A percentile compares a stretch with the other conserved stretches of the same genome.
Evolutionary conservation across 805 yeast genomes (phyloP).

Genomic region (Saturnispora serradocipensis): DNA sequence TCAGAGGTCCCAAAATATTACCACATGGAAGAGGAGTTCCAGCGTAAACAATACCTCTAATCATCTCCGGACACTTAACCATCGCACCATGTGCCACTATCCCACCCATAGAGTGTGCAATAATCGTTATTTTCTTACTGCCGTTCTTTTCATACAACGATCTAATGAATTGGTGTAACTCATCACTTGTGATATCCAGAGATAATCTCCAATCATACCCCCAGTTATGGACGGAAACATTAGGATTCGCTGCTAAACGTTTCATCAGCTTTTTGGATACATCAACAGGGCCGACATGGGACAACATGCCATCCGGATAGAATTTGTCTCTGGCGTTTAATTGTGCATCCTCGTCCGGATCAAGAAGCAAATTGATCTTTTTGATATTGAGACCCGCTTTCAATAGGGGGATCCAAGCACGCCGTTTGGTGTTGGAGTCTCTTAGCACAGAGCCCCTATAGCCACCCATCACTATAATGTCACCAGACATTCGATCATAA

Average conservation of each 20-base stretch:
- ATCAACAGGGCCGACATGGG: slow-evolving; percentile 84
- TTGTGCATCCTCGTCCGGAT: slow-evolving; percentile 70
- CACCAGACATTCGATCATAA: slow-evolving; percentile 61
- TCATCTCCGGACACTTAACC: slow-evolving; percentile 54
- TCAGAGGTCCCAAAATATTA: slow-evolving; percentile 75
- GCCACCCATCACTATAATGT: slow-evolving; percentile 77
- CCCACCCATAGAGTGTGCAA: slow-evolving; percentile 96
- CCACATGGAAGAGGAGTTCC: slow-evolving; percentile 83
- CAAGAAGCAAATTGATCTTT: slow-evolving; percentile 60
- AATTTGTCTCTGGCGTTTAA: slow-evolving; percentile 38
- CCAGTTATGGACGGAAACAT: slow-evolving; percentile 56
- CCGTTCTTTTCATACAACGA: slow-evolving; percentile 36
- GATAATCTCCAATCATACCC: slow-evolving; percentile 95
- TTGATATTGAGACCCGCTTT: slow-evolving; percentile 75
- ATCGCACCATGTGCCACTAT: slow-evolving; percentile 72
- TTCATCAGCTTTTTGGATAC: slow-evolving; percentile 54
- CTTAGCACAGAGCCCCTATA: slow-evolving; percentile 76
- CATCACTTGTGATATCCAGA: slow-evolving; percentile 42
- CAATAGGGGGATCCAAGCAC: slow-evolving; percentile 76
- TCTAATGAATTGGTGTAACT: slow-evolving; percentile 41
- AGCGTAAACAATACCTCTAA: slow-evolving; percentile 70
- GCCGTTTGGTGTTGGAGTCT: slow-evolving; percentile 50
- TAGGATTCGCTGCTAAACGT: slow-evolving; percentile 44
- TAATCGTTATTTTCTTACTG: slow-evolving; percentile 54
- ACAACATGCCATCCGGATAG: slow-evolving; percentile 67